Percentiles rank a stretch among this genome's conserved stretches.
Evolutionary conservation across 208 protist species (phyloP).

Genomic region (Acanthamoeba comandoni): DNA sequence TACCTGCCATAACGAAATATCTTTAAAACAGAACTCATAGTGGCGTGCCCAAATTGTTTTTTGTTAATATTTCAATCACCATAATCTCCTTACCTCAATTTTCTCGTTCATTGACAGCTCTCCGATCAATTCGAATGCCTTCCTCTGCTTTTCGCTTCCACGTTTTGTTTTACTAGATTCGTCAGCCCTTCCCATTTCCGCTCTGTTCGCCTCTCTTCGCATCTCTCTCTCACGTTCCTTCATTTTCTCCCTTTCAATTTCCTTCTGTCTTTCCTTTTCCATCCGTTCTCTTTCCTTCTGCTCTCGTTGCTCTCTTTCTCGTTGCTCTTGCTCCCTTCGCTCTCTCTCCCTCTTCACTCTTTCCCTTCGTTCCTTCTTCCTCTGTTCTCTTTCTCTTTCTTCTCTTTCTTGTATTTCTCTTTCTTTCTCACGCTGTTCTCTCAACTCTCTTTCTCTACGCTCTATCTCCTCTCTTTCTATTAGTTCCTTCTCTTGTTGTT

Average conservation of each 20-base stretch:
- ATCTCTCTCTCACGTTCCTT: background rate
- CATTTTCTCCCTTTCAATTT: conserved; percentile 2
- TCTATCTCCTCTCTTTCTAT: no score
- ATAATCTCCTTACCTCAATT: no score
- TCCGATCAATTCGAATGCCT: no score
- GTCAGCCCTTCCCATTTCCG: background rate
- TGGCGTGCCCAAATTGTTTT: no score
- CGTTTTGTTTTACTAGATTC: no score
- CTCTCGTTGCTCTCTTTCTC: background rate
- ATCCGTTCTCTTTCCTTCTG: background rate
- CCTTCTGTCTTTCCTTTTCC: conserved; percentile 12
- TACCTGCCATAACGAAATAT: conserved; percentile 69
- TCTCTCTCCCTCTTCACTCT: background rate
- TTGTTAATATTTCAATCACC: no score
- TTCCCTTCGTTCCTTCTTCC: conserved; percentile 15
- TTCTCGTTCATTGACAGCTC: no score
- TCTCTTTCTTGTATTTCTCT: background rate
- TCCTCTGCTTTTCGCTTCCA: no score
- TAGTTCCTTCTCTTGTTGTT: no score
- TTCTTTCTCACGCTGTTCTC: background rate
- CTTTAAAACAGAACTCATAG: no score
- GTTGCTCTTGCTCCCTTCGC: background rate
- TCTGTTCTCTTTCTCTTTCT: background rate
- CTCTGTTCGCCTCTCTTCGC: background rate
- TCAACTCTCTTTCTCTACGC: no score